Evolutionary conservation across 1,139 yeast species (phyloP).

Genomic region (Diutina siamensis): DNA sequence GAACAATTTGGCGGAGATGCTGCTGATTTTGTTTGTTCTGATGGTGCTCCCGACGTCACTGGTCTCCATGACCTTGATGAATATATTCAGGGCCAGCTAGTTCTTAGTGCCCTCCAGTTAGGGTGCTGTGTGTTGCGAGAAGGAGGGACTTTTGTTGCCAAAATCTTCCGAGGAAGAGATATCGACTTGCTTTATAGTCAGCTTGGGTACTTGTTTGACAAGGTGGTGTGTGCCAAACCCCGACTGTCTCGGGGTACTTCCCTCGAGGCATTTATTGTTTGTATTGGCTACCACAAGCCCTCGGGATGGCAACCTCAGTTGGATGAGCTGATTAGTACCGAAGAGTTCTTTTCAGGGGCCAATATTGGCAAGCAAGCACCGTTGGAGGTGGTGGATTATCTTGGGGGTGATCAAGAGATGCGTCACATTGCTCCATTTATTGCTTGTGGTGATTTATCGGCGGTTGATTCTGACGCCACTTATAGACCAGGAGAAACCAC

Average conservation of each 20-base stretch:
- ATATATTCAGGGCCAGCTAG: slow-evolving; percentile 89
- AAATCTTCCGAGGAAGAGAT: slow-evolving; percentile 91
- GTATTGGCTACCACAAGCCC: slow-evolving; percentile 77
- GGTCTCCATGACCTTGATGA: slow-evolving; percentile 95
- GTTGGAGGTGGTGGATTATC: slow-evolving; percentile 26
- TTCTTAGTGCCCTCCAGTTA: slow-evolving; percentile 79
- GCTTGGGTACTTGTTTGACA: slow-evolving; percentile 70
- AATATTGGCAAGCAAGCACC: slow-evolving; percentile 44
- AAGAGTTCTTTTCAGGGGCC: slow-evolving; percentile 67
- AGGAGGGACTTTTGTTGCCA: slow-evolving; percentile 92
- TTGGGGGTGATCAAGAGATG: slow-evolving; percentile 38
- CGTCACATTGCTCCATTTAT: slow-evolving; percentile 74
- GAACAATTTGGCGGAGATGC: slow-evolving; percentile 80
- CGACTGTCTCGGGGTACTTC: slow-evolving; percentile 91
- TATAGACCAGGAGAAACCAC: slow-evolving; percentile 33
- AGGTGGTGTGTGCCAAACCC: slow-evolving; percentile 91
- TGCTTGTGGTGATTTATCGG: slow-evolving; percentile 86
- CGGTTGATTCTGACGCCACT: slow-evolving; percentile 91
- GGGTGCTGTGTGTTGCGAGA: slow-evolving; percentile 80
- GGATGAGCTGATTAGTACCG: slow-evolving; percentile 52
- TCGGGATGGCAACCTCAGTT: slow-evolving; percentile 67
- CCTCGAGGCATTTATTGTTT: slow-evolving; percentile 85
- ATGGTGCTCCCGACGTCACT: slow-evolving; percentile 98
- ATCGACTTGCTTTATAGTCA: slow-evolving; percentile 87
- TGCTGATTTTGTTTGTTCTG: slow-evolving; percentile 93